Base-by-base conservation (phyloP, 2,329 filamentous ascomycete genomes). In the Cladosporium oxysporum region DNA sequence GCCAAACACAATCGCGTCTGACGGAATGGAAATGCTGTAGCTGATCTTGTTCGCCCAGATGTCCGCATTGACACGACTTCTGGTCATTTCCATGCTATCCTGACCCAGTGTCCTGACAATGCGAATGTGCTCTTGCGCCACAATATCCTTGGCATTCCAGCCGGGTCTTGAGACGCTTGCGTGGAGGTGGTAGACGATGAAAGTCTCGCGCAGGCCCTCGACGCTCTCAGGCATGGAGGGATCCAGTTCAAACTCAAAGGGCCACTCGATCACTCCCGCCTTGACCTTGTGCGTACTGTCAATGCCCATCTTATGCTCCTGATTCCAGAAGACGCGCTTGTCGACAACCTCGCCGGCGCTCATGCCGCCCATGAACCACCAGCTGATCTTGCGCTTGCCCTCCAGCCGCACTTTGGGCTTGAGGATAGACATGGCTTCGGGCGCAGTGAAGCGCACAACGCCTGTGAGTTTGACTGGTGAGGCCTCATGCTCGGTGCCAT, bases 11-110 rank as follows among this genome's bases (percentile, higher is more conserved):
- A 97, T 90, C 1, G 95, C 95, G 81, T 97, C 97, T 74, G 92
- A 93, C 0, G 95, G 94, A 12, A 96, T 91, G 66, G 92, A 88
- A 69, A 99, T 93, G 33, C 92, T 94, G 80, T 99, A 99, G 77
- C 96, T 92, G 72, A 98, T 87, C 83, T 99, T 99, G 82, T 97
- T 95, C 6, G 93, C 91, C 95, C 95, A 99, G 69, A 96, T 91
- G 75, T 97, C 97, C 79, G 97, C 93, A 69, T 98, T 93, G 69
- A 77, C 74, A 47, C 76, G 69, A 53, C 73, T 77, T 59, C 81
- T 77, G 67, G 81, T 78, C 65, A 79, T 80, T 68, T 83, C 81
- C 92, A 97, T 95, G 58, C 92, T 90, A 78, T 98, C 81, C 69
- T 77, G 79, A 5, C 81, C 81, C 62, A 83, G 74, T 16, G 82